Evolutionary conservation across 2,329 filamentous ascomycete genomes (phyloP).

Genomic region (Paecilomyces variotii): DNA sequence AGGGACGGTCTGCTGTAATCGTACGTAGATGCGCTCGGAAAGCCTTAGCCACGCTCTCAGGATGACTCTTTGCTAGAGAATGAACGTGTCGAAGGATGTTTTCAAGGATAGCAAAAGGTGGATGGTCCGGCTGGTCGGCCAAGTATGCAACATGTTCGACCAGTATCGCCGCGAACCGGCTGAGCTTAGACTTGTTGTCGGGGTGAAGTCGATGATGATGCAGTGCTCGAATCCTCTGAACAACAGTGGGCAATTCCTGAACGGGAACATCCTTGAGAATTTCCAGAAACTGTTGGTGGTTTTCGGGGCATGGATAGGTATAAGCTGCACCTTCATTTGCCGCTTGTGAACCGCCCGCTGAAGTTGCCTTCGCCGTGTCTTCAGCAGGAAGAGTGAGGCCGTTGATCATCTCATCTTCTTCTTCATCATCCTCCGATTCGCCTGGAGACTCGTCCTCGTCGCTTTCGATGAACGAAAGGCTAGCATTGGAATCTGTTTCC

Average conservation of each 20-base stretch:
- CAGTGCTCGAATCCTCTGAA: conserved; percentile 85
- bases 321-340: conserved; percentile 56
- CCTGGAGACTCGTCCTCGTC: conserved; percentile 49
- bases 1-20: conserved; percentile 43
- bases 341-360: conserved; percentile 35
- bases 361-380: conserved; percentile 9
- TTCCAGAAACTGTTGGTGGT: conserved; percentile 63
- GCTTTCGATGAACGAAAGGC: conserved; percentile 33
- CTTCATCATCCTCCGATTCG: conserved; percentile 45
- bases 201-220: conserved; percentile 80
- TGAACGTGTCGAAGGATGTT: conserved; percentile 82
- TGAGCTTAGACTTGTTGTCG: conserved; percentile 77
- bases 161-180: conserved; percentile 42
- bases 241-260: conserved; percentile 63
- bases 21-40: conserved; percentile 65
- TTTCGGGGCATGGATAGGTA: conserved; percentile 78
- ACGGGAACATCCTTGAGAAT: conserved; percentile 55
- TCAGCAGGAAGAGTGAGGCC: conserved; percentile 47
- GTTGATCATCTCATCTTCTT: conserved; percentile 64
- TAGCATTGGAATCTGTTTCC: conserved; percentile 62
- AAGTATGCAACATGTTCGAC: conserved; percentile 53
- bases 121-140: conserved; percentile 40
- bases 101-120: conserved; percentile 64
- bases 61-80: conserved; percentile 80
- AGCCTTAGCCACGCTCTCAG: conserved; percentile 65